A percentile compares a stretch with the other conserved stretches of the same genome.
These are phyloP conservation scores for Poteriospumella lacustris DNA, from an alignment of 108 stramenopile genomes.

Conservation along the genomic window DNA sequence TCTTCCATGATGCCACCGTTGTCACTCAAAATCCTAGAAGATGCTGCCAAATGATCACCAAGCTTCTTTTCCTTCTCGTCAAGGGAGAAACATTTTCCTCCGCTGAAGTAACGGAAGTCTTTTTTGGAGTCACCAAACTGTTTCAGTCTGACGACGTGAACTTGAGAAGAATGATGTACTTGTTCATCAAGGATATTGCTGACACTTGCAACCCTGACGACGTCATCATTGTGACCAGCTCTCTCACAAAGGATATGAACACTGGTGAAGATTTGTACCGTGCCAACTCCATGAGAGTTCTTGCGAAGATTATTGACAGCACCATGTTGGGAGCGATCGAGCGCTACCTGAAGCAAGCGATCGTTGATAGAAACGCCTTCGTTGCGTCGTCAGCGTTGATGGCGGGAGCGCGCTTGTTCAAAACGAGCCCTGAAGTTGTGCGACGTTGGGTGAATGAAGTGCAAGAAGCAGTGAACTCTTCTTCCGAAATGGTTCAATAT, in stretches of 20 bases:
- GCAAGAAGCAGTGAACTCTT: constrained; percentile 76
- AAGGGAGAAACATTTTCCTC: constrained; percentile 51
- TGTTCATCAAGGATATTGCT: constrained; percentile 99
- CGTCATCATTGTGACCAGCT: constrained; percentile 97
- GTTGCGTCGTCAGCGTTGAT: constrained; percentile 92
- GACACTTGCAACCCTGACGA: constrained; percentile 95
- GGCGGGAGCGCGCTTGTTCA: constrained; percentile 50
- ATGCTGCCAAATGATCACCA: constrained; percentile 97
- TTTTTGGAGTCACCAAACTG: constrained; percentile 99
- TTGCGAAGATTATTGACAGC: constrained; percentile 92
- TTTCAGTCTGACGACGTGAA: constrained; percentile 77
- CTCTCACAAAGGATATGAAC: constrained; percentile 98
- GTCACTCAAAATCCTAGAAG: constrained; percentile 89
- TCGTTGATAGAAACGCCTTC: constrained; percentile 88
- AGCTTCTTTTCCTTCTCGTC: constrained; percentile 70
- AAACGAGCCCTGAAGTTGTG: constrained; percentile 47
- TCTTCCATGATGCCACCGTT: constrained; percentile 88
- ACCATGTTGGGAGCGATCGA: constrained; percentile 97
- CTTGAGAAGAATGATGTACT: constrained; percentile 50
- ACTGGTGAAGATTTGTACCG: constrained; percentile 92
- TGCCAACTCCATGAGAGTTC: constrained; percentile 93
- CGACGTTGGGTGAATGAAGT: constrained; percentile 70
- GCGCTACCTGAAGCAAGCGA: constrained; percentile 94
- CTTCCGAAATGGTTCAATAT: constrained; percentile 96
- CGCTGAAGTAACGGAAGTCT: constrained; percentile 74